A percentile compares a stretch with the other conserved stretches of the same genome.
phyloP scores from a whole-genome alignment of 163 green algal genomes.

The Chlorella variabilis region DNA sequence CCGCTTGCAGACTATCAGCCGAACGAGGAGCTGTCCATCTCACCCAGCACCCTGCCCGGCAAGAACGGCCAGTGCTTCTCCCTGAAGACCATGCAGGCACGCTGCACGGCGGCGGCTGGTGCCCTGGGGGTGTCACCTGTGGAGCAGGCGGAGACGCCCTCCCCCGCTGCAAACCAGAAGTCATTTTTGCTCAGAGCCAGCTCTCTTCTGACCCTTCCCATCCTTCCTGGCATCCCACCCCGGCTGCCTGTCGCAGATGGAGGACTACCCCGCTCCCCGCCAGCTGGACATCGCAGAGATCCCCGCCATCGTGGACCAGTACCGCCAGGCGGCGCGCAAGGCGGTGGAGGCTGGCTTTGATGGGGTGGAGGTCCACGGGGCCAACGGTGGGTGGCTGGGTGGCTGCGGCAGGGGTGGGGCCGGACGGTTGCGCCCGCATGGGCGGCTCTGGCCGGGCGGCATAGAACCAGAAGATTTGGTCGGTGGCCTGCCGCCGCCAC shows the following conservation, averaged over 20 bases:
- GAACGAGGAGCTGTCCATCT: conserved; percentile 58
- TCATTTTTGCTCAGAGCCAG: too few relatives aligned
- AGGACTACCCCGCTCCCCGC: conserved; percentile 47
- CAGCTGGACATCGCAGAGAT: conserved; percentile 61
- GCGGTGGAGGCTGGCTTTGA: conserved; percentile 85
- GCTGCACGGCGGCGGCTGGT: too few relatives aligned
- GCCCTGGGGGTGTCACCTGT: not conserved
- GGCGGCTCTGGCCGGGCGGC: too few relatives aligned
- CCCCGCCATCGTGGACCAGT: conserved; percentile 58
- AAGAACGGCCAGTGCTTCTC: conserved; percentile 52
- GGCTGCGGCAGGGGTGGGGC: too few relatives aligned
- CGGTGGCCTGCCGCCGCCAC: too few relatives aligned
- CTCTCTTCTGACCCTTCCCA: too few relatives aligned
- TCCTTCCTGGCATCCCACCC: too few relatives aligned
- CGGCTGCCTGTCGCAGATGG: too few relatives aligned
- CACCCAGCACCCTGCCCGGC: conserved; percentile 60
- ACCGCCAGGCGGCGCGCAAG: conserved; percentile 64
- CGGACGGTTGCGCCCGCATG: too few relatives aligned
- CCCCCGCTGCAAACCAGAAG: too few relatives aligned
- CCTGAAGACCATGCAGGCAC: conserved; percentile 39
- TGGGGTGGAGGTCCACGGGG: conserved; percentile 83
- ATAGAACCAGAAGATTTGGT: too few relatives aligned
- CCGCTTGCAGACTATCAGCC: conserved; percentile 69
- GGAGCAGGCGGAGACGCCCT: too few relatives aligned
- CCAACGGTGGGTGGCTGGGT: conserved; percentile 58